These are phyloP conservation scores for Calonectria naviculata DNA, from an alignment of 2,329 filamentous ascomycete species.

Conservation along the genomic window DNA sequence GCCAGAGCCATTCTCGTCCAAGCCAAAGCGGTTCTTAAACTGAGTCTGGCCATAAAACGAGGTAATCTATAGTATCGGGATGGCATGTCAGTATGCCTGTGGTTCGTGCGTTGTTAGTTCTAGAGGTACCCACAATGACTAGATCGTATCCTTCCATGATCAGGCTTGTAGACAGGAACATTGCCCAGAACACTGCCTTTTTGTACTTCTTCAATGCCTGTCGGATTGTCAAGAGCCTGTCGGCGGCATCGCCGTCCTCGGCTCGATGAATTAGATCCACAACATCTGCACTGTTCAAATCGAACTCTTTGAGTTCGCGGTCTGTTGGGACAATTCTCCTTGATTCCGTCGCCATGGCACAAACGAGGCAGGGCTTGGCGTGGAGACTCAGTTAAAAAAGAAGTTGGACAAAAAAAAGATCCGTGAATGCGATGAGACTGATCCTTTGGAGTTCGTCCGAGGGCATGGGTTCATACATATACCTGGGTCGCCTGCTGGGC, in stretches of 20 bases:
- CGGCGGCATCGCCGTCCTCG: conserved; percentile 27
- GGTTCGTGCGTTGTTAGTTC: too few species aligned
- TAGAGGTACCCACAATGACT: conserved; percentile 44
- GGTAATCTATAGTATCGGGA: conserved; percentile 1
- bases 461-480: conserved; percentile 8
- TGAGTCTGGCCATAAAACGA: conserved; percentile 30
- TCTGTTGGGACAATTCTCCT: conserved; percentile 27
- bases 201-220: conserved; percentile 41
- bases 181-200: conserved; percentile 44
- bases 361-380: neutral
- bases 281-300: conserved; percentile 17
- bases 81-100: neutral
- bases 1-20: conserved; percentile 18
- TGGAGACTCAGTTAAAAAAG: neutral
- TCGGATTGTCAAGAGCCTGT: conserved; percentile 36
- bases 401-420: neutral
- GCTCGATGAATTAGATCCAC: conserved; percentile 27
- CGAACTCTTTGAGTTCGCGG: conserved; percentile 25
- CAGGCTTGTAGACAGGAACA: conserved; percentile 37
- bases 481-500: neutral
- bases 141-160: conserved; percentile 49
- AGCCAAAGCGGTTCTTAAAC: conserved; percentile 28
- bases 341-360: conserved; percentile 7
- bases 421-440: neutral
- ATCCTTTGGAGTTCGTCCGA: neutral